Conservation (phyloP, 2,329 filamentous ascomycete species). For the Furcasterigmium sp. region DNA sequence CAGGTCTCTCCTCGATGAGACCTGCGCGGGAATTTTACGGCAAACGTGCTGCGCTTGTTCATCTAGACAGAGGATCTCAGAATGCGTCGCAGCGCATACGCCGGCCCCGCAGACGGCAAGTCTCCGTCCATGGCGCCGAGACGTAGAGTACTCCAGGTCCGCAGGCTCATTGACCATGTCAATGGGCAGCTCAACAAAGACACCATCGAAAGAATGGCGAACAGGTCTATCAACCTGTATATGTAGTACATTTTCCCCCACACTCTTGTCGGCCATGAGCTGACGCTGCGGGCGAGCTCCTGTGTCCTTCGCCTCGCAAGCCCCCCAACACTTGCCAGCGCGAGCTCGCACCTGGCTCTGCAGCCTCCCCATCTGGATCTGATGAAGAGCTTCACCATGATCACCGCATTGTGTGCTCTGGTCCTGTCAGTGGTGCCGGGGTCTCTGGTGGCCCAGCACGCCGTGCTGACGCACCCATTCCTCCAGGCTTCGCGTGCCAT, state of each 20-base stretch:
- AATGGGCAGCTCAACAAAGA: no score
- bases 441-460: conserved; percentile 32
- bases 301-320: neutral
- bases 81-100: no score
- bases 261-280: conserved; percentile 5
- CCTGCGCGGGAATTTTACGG: no score
- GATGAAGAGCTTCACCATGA: conserved; percentile 17
- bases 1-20: no score
- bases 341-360: neutral
- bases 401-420: conserved; percentile 38
- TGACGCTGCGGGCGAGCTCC: neutral
- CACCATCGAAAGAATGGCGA: no score
- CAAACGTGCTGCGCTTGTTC: no score
- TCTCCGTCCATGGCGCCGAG: no score
- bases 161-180: no score
- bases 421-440: conserved; percentile 34
- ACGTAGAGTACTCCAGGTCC: no score
- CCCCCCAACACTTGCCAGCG: no score
- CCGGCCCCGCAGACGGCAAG: no score
- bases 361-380: neutral
- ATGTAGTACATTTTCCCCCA: conserved; percentile 6
- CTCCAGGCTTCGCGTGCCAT: conserved; percentile 31
- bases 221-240: conserved; percentile 5
- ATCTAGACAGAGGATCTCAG: no score
- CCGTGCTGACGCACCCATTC: conserved; percentile 29